Percentiles rank a stretch among this genome's conserved stretches.
These are phyloP conservation scores for Luffa aegyptiaca DNA, from an alignment of 306 rosid species.

Conservation along the genomic window DNA sequence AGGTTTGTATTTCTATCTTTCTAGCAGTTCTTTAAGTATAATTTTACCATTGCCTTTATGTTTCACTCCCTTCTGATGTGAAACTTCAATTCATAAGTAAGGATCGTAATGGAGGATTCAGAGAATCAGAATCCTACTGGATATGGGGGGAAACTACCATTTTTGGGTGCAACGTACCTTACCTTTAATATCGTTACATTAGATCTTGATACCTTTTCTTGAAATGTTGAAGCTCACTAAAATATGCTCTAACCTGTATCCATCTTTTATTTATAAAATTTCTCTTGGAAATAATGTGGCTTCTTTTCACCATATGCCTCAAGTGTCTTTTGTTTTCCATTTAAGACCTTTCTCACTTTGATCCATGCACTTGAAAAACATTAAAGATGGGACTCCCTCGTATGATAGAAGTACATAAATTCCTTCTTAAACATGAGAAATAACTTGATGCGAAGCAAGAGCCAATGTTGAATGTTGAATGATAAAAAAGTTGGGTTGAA, in stretches of 20 bases:
- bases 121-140: background rate
- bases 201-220: background rate
- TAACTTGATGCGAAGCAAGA: conserved; percentile 1
- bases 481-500: background rate
- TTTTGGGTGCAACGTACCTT: background rate
- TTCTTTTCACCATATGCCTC: background rate
- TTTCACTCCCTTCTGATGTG: background rate
- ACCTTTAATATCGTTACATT: background rate
- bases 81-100: background rate
- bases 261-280: background rate
- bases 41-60: background rate
- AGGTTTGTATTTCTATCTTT: conserved; percentile 35
- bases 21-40: conserved; percentile 2
- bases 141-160: background rate
- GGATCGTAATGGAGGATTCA: background rate
- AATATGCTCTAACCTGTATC: background rate
- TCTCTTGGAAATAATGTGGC: background rate
- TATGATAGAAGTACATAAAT: background rate
- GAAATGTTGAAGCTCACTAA: background rate
- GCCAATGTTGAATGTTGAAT: background rate
- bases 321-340: background rate
- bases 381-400: background rate
- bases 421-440: background rate
- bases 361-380: background rate
- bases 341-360: background rate